Percentiles rank a stretch among this genome's conserved stretches.
Conservation (phyloP, 2,329 filamentous ascomycete genomes). For the Fusarium drepaniforme region DNA sequence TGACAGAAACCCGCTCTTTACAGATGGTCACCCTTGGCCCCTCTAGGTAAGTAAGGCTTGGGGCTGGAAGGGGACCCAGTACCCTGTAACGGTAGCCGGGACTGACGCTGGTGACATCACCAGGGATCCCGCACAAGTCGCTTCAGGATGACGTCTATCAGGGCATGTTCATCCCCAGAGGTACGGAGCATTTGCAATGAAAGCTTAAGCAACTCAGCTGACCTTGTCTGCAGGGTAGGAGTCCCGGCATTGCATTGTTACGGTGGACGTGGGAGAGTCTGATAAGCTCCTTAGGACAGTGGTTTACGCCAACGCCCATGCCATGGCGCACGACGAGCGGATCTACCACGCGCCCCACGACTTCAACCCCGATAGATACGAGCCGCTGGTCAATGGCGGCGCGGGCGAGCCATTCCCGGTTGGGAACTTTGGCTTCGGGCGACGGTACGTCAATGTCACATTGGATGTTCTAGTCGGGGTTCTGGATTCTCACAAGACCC, state of each 20-base stretch:
- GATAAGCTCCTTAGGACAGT: conserved; percentile 46
- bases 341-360: conserved; percentile 55
- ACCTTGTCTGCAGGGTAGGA: conserved; percentile 35
- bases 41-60: conserved; percentile 54
- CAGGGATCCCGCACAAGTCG: conserved; percentile 65
- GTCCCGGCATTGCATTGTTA: not conserved
- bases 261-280: conserved; percentile 26
- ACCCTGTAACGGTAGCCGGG: conserved; percentile 6
- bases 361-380: conserved; percentile 63
- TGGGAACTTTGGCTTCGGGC: conserved; percentile 51
- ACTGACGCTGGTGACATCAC: conserved; percentile 16
- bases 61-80: not conserved
- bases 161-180: conserved; percentile 68
- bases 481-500: conserved; percentile 1
- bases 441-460: conserved; percentile 38
- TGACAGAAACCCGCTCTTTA: not conserved
- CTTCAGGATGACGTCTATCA: conserved; percentile 68
- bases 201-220: conserved; percentile 2
- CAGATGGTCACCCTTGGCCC: conserved; percentile 58
- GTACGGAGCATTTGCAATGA: conserved; percentile 40
- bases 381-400: conserved; percentile 39
- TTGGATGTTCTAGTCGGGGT: not conserved
- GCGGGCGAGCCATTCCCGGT: conserved; percentile 58
- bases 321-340: conserved; percentile 56
- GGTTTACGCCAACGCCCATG: conserved; percentile 56